These are phyloP conservation scores for Pyrrhoderma noxium DNA, from an alignment of 1,284 basidiomycete genomes.

Conservation along the genomic window DNA sequence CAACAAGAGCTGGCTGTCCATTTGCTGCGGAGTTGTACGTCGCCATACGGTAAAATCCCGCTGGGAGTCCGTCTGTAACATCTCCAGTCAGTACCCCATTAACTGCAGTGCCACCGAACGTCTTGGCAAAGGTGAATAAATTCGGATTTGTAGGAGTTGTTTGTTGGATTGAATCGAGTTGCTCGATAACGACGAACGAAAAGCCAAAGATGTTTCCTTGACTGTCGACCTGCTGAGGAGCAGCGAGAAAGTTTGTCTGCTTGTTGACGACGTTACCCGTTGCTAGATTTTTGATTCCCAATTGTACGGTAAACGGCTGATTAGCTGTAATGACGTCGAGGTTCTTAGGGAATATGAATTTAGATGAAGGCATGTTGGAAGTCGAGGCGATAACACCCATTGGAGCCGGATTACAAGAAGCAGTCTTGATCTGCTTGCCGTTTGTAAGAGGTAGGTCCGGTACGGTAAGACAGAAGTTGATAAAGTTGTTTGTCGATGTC, in stretches of 20 bases:
- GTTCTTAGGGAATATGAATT: slow-evolving; percentile 43
- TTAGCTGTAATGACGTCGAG: slow-evolving; percentile 36
- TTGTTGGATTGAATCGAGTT: slow-evolving; percentile 43
- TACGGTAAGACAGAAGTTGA: slow-evolving; percentile 34
- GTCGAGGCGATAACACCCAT: slow-evolving; percentile 38
- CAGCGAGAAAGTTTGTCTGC: slow-evolving; percentile 45
- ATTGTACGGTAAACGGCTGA: slow-evolving; percentile 40
- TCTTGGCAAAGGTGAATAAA: slow-evolving; percentile 65
- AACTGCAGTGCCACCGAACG: slow-evolving; percentile 40
- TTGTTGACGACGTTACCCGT: slow-evolving; percentile 52
- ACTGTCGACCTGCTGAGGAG: slow-evolving; percentile 52
- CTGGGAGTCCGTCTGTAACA: slow-evolving; percentile 53
- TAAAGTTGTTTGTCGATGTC: slow-evolving; percentile 51
- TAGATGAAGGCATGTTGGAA: slow-evolving; percentile 41
- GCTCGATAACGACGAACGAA: slow-evolving; percentile 59
- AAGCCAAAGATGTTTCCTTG: slow-evolving; percentile 52
- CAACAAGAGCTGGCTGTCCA: slow-evolving; percentile 51
- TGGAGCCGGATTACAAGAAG: slow-evolving; percentile 35
- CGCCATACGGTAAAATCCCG: slow-evolving; percentile 50
- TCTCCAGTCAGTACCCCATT: slow-evolving; percentile 46
- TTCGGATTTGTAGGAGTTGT: slow-evolving; percentile 50
- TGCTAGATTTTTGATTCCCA: slow-evolving; percentile 41
- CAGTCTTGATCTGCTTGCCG: slow-evolving; percentile 36
- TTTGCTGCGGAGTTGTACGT: slow-evolving; percentile 48
- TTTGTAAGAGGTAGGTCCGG: slow-evolving; percentile 32